phyloP scores from a whole-genome alignment of 306 rosid species.

The Delonix regia region DNA sequence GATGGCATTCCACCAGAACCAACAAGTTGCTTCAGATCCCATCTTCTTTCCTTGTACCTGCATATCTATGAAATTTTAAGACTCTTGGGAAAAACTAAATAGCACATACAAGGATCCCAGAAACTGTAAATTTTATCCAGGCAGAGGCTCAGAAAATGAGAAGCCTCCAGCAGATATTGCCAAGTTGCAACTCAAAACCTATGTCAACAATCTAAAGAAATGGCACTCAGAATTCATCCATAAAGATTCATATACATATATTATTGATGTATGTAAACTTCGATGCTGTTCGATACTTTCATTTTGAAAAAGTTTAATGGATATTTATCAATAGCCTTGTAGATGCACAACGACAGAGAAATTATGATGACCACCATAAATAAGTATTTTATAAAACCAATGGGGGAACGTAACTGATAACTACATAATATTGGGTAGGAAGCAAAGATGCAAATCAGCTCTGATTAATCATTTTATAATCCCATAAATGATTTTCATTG shows the following conservation, averaged over 20 bases:
- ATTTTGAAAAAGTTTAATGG: neutral
- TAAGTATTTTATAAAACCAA: neutral
- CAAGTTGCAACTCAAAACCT: neutral
- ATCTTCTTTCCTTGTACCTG: constrained; percentile 90
- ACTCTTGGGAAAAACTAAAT: constrained; percentile 38
- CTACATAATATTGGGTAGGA: neutral
- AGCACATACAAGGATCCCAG: neutral
- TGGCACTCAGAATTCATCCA: neutral
- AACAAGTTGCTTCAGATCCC: constrained; percentile 85
- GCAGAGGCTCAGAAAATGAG: neutral
- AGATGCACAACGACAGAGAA: neutral
- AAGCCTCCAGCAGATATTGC: neutral
- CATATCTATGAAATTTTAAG: constrained; percentile 47
- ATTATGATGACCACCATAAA: neutral
- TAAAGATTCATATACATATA: constrained; percentile 1
- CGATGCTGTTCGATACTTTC: neutral
- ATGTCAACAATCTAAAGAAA: neutral
- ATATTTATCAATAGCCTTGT: neutral
- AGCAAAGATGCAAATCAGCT: neutral
- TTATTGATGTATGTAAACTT: constrained; percentile 12
- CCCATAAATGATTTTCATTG: neutral
- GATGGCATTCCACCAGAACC: constrained; percentile 99
- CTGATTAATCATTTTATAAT: neutral
- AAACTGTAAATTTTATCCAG: neutral
- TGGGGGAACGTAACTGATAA: neutral